Conservation (phyloP, 495 filamentous ascomycete species). For the Lasiosphaeriaceae sp. region DNA sequence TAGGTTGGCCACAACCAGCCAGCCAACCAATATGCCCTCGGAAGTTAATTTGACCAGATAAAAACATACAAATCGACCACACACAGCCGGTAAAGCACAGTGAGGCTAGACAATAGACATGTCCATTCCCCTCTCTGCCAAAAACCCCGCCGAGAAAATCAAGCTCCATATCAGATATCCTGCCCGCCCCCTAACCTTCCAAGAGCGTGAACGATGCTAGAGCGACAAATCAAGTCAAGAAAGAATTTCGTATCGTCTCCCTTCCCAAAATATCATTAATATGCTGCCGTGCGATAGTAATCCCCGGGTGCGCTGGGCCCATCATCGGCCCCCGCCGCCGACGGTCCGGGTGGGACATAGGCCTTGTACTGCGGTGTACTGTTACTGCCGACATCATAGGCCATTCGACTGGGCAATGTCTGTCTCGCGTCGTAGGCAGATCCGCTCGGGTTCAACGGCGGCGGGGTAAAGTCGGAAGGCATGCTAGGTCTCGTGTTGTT, state of each 20-base stretch:
- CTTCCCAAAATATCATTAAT: constrained; percentile 2
- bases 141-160: no score
- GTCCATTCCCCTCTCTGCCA: no score
- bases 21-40: no score
- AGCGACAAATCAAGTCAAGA: no score
- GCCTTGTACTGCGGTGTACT: constrained; percentile 30
- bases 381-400: background rate
- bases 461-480: constrained; percentile 39
- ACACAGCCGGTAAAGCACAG: no score
- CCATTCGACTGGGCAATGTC: constrained; percentile 35
- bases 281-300: constrained; percentile 25
- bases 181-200: no score
- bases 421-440: constrained; percentile 39
- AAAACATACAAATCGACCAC: no score
- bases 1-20: no score
- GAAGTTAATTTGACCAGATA: no score
- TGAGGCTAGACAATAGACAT: no score
- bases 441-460: constrained; percentile 36
- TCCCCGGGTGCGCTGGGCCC: constrained; percentile 19
- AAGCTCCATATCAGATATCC: no score
- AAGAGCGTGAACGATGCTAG: no score
- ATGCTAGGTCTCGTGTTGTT: constrained; percentile 28
- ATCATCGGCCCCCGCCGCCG: background rate
- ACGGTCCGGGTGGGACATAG: constrained; percentile 27
- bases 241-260: background rate